These are phyloP conservation scores for Rutidosis leptorrhynchoides DNA, from an alignment of 129 eudicot genomes.

Conservation along the genomic window DNA sequence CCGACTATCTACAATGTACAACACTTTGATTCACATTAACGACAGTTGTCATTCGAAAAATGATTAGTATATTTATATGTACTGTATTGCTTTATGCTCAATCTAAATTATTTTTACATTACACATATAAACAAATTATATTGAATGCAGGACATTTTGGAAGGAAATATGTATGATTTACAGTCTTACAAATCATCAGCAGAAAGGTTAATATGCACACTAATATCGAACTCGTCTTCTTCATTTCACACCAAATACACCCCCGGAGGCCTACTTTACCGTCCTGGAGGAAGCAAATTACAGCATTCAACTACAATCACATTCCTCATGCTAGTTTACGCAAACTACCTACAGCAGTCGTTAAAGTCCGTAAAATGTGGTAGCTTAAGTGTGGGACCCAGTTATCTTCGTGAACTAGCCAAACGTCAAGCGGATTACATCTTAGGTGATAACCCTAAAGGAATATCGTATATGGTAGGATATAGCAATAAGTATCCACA, in stretches of 20 bases:
- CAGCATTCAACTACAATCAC: constrained; percentile 78
- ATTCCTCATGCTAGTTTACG: constrained; percentile 67
- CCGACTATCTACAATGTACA: too few species aligned
- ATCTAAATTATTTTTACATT: too few species aligned
- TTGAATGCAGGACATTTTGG: constrained; percentile 64
- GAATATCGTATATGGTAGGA: constrained; percentile 95
- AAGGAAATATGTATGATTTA: constrained; percentile 46
- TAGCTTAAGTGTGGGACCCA: constrained; percentile 44
- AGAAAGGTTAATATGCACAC: constrained; percentile 81
- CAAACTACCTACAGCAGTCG: constrained; percentile 64
- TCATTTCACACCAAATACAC: constrained; percentile 66
- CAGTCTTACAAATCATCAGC: constrained; percentile 82
- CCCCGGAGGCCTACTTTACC: constrained; percentile 74
- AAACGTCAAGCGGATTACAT: constrained; percentile 85
- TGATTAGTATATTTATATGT: too few species aligned
- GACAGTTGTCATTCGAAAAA: too few species aligned
- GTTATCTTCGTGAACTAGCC: constrained; percentile 54
- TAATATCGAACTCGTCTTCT: constrained; percentile 63
- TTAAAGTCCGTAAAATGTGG: constrained; percentile 60
- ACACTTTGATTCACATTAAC: too few species aligned
- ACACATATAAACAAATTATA: not conserved
- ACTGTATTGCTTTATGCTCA: not conserved
- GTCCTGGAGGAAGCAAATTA: constrained; percentile 81
- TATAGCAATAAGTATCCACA: constrained; percentile 69
- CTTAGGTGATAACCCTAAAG: constrained; percentile 83